phyloP scores from a whole-genome alignment of 1,284 basidiomycete genomes.

The Peniophora sp. region DNA sequence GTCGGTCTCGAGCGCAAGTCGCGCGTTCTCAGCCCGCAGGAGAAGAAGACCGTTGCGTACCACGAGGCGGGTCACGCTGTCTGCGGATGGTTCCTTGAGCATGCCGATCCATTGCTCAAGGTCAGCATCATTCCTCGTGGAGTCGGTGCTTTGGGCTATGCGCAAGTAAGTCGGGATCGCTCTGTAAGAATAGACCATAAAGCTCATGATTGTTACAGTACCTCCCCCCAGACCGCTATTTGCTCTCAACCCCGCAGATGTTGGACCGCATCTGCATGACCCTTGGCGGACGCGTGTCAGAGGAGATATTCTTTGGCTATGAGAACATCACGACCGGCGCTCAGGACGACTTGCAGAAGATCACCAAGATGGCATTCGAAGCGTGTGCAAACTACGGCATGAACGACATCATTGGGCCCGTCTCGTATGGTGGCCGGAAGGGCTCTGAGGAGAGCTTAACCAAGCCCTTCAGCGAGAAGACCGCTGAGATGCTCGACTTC shows the following conservation, averaged over 20 bases:
- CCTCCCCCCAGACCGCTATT: slow-evolving; percentile 91
- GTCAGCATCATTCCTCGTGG: slow-evolving; percentile 98
- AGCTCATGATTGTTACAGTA: slow-evolving; percentile 47
- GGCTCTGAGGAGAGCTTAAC: slow-evolving; percentile 85
- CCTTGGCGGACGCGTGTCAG: slow-evolving; percentile 94
- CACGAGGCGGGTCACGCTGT: slow-evolving; percentile 99
- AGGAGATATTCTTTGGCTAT: slow-evolving; percentile 96
- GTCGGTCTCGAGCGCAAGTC: slow-evolving; percentile 96
- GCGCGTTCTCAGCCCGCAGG: slow-evolving; percentile 85
- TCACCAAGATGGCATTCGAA: slow-evolving; percentile 97
- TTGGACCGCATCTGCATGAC: slow-evolving; percentile 98
- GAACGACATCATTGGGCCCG: slow-evolving; percentile 91
- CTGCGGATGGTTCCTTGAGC: slow-evolving; percentile 97
- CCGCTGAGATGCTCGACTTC: slow-evolving; percentile 85
- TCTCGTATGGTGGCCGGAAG: slow-evolving; percentile 87
- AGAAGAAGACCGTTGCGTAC: slow-evolving; percentile 99
- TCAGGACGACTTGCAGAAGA: slow-evolving; percentile 96
- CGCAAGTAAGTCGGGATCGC: slow-evolving; percentile 61
- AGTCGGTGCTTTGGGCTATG: slow-evolving; percentile 93
- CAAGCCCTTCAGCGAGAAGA: slow-evolving; percentile 98
- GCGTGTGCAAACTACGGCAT: slow-evolving; percentile 94
- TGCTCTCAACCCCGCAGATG: slow-evolving; percentile 93
- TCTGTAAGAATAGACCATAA: background rate
- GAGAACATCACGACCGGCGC: slow-evolving; percentile 96
- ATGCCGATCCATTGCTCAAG: slow-evolving; percentile 94